A percentile compares a stretch with the other conserved stretches of the same genome.
These are phyloP conservation scores for Acer saccharum DNA, from an alignment of 345 rosid species.

Conservation along the genomic window DNA sequence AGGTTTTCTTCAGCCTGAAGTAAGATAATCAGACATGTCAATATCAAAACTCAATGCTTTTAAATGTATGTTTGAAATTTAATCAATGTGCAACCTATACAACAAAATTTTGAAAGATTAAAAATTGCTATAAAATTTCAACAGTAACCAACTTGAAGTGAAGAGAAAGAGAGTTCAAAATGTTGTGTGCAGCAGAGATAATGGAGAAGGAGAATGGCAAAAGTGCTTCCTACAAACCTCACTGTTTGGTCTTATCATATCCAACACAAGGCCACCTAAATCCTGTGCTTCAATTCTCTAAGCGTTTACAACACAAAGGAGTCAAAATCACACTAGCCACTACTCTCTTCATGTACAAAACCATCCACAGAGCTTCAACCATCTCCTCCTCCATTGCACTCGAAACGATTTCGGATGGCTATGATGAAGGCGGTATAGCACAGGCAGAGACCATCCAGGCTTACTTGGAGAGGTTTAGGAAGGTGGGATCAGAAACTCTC, in stretches of 20 bases:
- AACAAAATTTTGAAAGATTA: no score
- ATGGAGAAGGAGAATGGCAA: not conserved
- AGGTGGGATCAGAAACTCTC: constrained; percentile 28
- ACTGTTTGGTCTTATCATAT: constrained; percentile 28
- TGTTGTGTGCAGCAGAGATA: not conserved
- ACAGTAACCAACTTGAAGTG: no score
- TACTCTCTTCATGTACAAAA: constrained; percentile 19
- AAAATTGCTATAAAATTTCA: no score
- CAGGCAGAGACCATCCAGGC: constrained; percentile 15
- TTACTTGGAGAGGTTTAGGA: constrained; percentile 21
- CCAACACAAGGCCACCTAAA: constrained; percentile 44
- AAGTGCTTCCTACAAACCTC: constrained; percentile 14
- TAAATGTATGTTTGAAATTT: no score
- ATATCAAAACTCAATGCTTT: no score
- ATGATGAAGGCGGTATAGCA: constrained; percentile 23
- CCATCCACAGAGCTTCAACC: constrained; percentile 14
- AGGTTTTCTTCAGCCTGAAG: no score
- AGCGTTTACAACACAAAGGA: constrained; percentile 30
- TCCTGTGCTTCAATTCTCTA: constrained; percentile 40
- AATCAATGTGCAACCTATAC: no score
- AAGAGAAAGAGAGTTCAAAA: not conserved
- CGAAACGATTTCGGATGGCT: constrained; percentile 48
- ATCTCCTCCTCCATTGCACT: constrained; percentile 1
- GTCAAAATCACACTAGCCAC: constrained; percentile 29
- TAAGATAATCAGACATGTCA: no score